phyloP scores from a whole-genome alignment of 1,139 yeast species.

The Zygosaccharomyces pseudobailii region DNA sequence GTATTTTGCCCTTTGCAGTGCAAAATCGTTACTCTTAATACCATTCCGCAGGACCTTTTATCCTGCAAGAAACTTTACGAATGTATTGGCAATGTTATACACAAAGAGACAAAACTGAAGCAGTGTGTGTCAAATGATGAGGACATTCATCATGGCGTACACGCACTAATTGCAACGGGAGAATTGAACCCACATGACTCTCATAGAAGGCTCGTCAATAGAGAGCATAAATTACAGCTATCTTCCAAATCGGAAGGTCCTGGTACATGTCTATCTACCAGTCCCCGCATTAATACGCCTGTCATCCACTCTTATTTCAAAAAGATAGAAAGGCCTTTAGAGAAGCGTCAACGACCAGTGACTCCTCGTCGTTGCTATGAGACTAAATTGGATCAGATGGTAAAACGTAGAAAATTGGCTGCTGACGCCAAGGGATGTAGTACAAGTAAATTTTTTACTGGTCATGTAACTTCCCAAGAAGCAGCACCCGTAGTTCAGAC shows the following conservation, averaged over 20 bases:
- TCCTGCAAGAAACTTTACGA: slow-evolving; percentile 41
- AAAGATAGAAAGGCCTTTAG: not conserved
- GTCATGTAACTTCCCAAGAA: not conserved
- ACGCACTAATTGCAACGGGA: slow-evolving; percentile 58
- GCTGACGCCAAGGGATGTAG: not conserved
- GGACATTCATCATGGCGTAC: slow-evolving; percentile 39
- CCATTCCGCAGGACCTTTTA: slow-evolving; percentile 43
- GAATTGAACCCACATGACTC: slow-evolving; percentile 62
- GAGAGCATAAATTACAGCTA: slow-evolving; percentile 30
- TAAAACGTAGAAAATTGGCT: slow-evolving; percentile 10
- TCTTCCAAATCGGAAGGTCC: slow-evolving; percentile 25
- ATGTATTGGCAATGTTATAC: slow-evolving; percentile 55
- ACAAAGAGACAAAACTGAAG: slow-evolving; percentile 17
- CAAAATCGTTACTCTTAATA: slow-evolving; percentile 53
- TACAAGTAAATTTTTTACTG: slow-evolving; percentile 9
- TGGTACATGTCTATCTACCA: not conserved
- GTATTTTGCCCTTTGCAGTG: slow-evolving; percentile 65
- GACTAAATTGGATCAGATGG: slow-evolving; percentile 8
- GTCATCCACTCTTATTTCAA: slow-evolving; percentile 19
- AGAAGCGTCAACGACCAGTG: not conserved
- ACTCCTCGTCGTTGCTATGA: not conserved
- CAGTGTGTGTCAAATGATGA: slow-evolving; percentile 35
- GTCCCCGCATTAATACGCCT: not conserved
- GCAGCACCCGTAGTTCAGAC: not conserved
- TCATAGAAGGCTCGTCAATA: slow-evolving; percentile 38